Base-by-base conservation (phyloP, 176 grass and related monocot species). In the Microstegium vimineum region DNA sequence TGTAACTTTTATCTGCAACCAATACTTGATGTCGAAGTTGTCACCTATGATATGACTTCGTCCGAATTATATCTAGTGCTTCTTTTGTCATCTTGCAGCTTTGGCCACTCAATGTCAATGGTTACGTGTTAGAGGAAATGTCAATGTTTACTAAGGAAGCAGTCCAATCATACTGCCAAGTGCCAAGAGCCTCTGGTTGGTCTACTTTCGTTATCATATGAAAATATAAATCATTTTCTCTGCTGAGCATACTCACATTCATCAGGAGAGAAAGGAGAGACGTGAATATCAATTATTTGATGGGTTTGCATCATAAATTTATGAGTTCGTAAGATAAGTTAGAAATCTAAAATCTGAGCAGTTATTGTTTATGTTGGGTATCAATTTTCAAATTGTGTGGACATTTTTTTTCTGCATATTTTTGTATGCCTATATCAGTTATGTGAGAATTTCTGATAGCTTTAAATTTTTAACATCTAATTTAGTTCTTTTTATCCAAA, bases 11-110 rank as follows among this genome's bases (percentile, higher is more conserved):
- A 66, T 52, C 41, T 73, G 6, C 8, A 32, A 15, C 10, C 9
- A 23, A 64, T 72, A 40, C 17, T 73, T 18, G 7, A 18, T 79
- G 32, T 16, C 4, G 37, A 73, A 60, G 76, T 34, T 65, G 31
- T 35, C 22, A 16, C 75, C 20, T 28, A 49, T 4, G 38, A 62
- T 30, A 71, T 62, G 66, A 62, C 31, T 49, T 35, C 10, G n/a
- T 75, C 59, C 37, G 62, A 62, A 62, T 61, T 60, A 26, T 85
- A 75, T 83, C 18, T 52, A 69, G 43, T 83, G 40, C 42, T 67
- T 25, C 20, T 10, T 18, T 38, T 66, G 31, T 52, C 59, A 75
- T 65, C 69, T 74, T 83, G 5, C 71, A 66, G 15, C 16, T 49
- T 16, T 62, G 60, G 59, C 30, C 81, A 75, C 57, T 26, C 8